Conservation (phyloP, 495 filamentous ascomycete species). For the Penicillium flavigenum region DNA sequence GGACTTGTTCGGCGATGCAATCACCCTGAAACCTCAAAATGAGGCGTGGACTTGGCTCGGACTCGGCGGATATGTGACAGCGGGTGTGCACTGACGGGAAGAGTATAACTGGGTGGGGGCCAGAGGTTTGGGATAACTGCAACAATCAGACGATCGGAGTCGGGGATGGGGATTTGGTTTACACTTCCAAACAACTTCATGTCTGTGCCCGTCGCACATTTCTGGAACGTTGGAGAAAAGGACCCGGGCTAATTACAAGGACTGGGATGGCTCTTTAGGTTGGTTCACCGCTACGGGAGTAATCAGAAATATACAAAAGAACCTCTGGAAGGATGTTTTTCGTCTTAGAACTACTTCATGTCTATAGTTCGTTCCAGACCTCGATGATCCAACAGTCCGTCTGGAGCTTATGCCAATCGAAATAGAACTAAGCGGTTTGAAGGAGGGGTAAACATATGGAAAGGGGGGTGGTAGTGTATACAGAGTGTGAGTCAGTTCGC, state of each 20-base stretch:
- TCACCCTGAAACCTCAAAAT: constrained; percentile 28
- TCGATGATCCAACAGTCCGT: constrained; percentile 4
- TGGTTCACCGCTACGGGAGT: constrained; percentile 9
- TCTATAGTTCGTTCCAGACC: background rate
- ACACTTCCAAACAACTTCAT: background rate
- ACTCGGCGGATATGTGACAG: constrained; percentile 24
- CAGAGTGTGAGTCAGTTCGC: constrained; percentile 9
- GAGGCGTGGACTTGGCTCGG: constrained; percentile 16
- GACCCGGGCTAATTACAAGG: background rate
- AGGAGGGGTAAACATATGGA: background rate
- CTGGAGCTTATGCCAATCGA: constrained; percentile 7
- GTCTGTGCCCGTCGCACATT: background rate
- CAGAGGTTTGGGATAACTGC: background rate
- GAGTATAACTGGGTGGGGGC: constrained; percentile 7
- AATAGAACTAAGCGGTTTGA: background rate
- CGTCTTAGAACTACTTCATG: constrained; percentile 3
- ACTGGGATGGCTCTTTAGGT: background rate
- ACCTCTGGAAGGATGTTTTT: background rate
- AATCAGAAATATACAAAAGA: background rate
- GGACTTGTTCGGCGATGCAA: constrained; percentile 28
- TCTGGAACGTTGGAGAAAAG: constrained; percentile 7
- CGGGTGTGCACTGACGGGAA: constrained; percentile 16
- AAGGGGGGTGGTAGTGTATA: constrained; percentile 2
- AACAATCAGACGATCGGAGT: constrained; percentile 8
- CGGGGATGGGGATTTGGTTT: background rate